Conservation (phyloP, 2,329 filamentous ascomycete species). For the Alternaria triticimaculans region DNA sequence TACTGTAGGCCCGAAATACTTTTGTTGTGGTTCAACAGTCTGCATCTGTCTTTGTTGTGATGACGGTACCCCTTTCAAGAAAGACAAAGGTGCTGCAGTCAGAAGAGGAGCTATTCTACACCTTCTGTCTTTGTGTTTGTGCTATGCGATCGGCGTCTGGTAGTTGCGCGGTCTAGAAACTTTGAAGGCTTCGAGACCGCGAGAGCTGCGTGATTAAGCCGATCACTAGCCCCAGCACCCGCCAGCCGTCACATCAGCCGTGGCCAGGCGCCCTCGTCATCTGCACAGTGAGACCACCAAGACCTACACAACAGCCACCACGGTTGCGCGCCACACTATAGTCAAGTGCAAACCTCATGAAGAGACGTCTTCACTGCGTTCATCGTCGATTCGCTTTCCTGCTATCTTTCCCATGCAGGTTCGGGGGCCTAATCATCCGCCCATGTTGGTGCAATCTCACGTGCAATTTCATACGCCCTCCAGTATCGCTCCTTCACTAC, state of each 20-base stretch:
- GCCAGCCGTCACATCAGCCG: background rate
- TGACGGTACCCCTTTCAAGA: background rate
- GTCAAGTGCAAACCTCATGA: background rate
- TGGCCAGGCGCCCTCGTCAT: conserved; percentile 1
- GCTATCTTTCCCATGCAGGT: background rate
- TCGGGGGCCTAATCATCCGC: background rate
- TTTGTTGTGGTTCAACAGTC: background rate
- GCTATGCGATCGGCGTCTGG: background rate
- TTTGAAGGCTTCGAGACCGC: background rate
- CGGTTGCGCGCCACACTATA: background rate
- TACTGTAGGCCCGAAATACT: background rate
- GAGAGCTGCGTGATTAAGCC: background rate
- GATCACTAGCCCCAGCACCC: background rate
- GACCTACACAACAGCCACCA: background rate
- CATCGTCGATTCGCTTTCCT: background rate
- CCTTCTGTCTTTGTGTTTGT: background rate
- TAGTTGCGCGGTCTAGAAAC: conserved; percentile 1
- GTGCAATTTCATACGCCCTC: conserved; percentile 6
- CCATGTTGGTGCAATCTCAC: conserved; percentile 4
- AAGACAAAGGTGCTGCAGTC: background rate
- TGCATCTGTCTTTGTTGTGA: background rate
- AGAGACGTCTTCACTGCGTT: background rate
- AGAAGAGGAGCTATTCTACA: background rate
- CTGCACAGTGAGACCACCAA: background rate
- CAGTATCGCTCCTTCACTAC: conserved; percentile 1